A percentile compares a stretch with the other conserved stretches of the same genome.
Conservation (phyloP, 1,284 basidiomycete genomes). For the Boletus smithii region DNA sequence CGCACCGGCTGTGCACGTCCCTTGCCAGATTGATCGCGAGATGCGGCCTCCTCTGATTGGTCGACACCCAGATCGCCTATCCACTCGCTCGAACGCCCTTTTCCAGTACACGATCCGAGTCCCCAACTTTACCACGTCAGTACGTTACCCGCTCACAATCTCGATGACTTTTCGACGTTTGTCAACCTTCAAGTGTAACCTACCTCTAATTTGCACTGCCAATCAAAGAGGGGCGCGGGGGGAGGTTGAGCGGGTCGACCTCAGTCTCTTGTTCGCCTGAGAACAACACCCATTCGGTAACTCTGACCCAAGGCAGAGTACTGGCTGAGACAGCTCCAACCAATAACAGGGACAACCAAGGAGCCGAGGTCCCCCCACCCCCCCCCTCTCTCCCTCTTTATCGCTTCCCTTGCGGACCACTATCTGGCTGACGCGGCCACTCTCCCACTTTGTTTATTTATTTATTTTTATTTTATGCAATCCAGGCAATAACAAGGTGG, state of each 20-base stretch:
- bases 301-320: conserved; percentile 1
- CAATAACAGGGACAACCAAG: conserved; percentile 7
- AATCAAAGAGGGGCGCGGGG: background rate
- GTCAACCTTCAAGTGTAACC: conserved; percentile 1
- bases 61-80: conserved; percentile 7
- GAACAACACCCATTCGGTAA: conserved; percentile 23
- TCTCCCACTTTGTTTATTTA: background rate
- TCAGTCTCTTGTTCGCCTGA: conserved; percentile 8
- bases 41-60: conserved; percentile 18
- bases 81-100: background rate
- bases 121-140: conserved; percentile 1
- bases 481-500: conserved; percentile 18
- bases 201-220: conserved; percentile 13
- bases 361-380: background rate
- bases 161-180: background rate
- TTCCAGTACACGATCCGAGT: background rate
- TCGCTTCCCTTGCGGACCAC: background rate
- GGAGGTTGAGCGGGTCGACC: conserved; percentile 14
- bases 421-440: too few species aligned
- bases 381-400: background rate
- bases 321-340: conserved; percentile 11
- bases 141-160: conserved; percentile 12
- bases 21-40: conserved; percentile 22
- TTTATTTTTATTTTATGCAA: background rate
- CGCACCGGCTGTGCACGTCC: conserved; percentile 21